Evolutionary conservation across 768 basidiomycete species (phyloP).

Genomic region (Serendipita vermifera): DNA sequence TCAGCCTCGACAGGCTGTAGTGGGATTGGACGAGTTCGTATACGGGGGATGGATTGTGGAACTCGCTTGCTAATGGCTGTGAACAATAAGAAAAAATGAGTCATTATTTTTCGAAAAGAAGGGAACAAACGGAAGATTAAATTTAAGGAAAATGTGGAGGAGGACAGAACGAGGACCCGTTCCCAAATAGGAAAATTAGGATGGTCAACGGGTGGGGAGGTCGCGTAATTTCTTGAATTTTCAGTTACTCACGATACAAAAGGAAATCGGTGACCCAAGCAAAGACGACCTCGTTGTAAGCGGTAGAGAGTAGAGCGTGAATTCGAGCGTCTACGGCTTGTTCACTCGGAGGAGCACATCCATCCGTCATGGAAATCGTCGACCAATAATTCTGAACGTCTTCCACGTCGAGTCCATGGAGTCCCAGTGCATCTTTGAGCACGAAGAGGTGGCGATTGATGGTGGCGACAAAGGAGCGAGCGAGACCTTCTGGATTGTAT

Average conservation of each 20-base stretch:
- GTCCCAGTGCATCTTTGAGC: neutral
- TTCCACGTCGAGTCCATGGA: neutral
- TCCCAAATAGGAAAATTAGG: no score
- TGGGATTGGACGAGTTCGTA: neutral
- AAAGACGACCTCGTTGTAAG: neutral
- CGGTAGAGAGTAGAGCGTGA: neutral
- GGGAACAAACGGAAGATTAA: no score
- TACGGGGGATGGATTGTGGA: neutral
- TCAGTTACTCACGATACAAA: neutral
- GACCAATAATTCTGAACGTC: neutral
- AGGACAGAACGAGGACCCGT: no score
- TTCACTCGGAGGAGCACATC: neutral
- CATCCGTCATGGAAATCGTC: neutral
- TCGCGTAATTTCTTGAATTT: no score
- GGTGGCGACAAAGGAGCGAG: neutral
- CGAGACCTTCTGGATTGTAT: neutral
- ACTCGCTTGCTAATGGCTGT: neutral
- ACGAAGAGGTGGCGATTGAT: neutral
- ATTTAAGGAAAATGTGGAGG: no score
- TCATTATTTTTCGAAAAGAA: no score
- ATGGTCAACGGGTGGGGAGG: no score
- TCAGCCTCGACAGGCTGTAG: neutral
- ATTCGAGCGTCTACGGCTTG: neutral
- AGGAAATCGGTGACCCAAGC: constrained; percentile 4
- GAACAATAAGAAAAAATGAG: no score